These are phyloP conservation scores for Colletotrichum graminicola DNA, from an alignment of 2,329 filamentous ascomycete genomes.

Conservation along the genomic window DNA sequence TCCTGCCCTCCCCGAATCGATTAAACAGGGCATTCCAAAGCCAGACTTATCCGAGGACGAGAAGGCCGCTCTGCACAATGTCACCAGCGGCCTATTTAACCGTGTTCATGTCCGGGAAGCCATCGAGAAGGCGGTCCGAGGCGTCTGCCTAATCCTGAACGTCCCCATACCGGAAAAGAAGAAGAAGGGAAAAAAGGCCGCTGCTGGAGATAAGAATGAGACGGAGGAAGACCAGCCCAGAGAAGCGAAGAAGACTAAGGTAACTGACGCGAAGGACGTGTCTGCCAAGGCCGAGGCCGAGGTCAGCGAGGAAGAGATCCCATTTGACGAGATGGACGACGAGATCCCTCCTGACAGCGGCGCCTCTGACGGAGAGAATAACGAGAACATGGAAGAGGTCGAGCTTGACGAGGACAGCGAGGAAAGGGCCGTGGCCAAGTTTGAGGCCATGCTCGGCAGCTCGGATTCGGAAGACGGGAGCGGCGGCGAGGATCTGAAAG, in stretches of 20 bases:
- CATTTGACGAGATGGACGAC: conserved; percentile 45
- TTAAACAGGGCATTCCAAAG: conserved; percentile 62
- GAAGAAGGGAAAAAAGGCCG: conserved; percentile 51
- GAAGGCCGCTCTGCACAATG: conserved; percentile 65
- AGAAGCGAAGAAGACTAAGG: conserved; percentile 47
- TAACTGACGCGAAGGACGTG: conserved; percentile 43
- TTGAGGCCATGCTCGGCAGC: conserved; percentile 60
- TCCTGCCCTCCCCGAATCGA: conserved; percentile 61
- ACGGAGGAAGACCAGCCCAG: conserved; percentile 49
- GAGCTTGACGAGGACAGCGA: conserved; percentile 46
- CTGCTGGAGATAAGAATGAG: conserved; percentile 49
- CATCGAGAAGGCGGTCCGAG: conserved; percentile 61
- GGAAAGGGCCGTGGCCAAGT: conserved; percentile 57
- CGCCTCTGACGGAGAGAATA: conserved; percentile 45
- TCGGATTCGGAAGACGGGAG: conserved; percentile 59
- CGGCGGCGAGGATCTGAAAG: conserved; percentile 53
- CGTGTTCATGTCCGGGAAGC: conserved; percentile 63
- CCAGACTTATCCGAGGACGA: conserved; percentile 66
- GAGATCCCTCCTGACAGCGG: conserved; percentile 43
- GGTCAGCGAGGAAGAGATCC: conserved; percentile 42
- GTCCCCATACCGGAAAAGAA: conserved; percentile 62
- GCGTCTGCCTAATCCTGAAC: conserved; percentile 62
- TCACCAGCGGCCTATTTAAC: conserved; percentile 70
- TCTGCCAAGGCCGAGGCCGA: conserved; percentile 49
- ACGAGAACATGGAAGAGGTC: conserved; percentile 49